Conservation (phyloP, 768 basidiomycete species). For the Pholiota molesta region DNA sequence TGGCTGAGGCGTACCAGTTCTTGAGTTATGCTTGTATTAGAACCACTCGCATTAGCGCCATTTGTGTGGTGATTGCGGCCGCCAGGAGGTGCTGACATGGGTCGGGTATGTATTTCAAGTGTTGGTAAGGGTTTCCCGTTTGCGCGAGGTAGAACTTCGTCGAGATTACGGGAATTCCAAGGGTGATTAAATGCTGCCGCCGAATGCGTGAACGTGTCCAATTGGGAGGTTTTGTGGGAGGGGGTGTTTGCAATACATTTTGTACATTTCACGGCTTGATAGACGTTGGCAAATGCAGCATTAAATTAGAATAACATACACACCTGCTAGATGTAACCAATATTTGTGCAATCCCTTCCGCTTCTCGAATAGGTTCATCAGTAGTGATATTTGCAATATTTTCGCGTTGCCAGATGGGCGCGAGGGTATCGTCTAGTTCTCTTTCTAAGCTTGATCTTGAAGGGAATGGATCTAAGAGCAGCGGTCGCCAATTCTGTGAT, state of each 20-base stretch:
- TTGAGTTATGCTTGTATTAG: slow-evolving; percentile 46
- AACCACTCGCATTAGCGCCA: slow-evolving; percentile 22
- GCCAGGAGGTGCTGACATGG: slow-evolving; percentile 79
- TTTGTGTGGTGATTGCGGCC: slow-evolving; percentile 45
- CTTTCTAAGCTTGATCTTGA: slow-evolving; percentile 55
- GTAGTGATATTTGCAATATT: slow-evolving; percentile 57
- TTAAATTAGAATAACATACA: slow-evolving; percentile 19
- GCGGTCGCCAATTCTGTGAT: slow-evolving; percentile 57
- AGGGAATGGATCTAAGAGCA: slow-evolving; percentile 69
- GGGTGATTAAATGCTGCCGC: slow-evolving; percentile 85
- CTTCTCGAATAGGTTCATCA: slow-evolving; percentile 76
- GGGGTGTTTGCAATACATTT: slow-evolving; percentile 69
- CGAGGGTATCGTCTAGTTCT: slow-evolving; percentile 68
- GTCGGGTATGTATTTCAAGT: slow-evolving; percentile 81
- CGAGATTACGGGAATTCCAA: slow-evolving; percentile 96
- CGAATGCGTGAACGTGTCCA: slow-evolving; percentile 94
- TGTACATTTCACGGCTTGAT: slow-evolving; percentile 77
- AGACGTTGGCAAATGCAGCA: slow-evolving; percentile 9
- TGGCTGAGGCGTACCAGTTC: slow-evolving; percentile 54
- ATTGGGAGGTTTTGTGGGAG: slow-evolving; percentile 82
- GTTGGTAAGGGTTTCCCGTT: slow-evolving; percentile 72
- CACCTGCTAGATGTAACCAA: slow-evolving; percentile 79
- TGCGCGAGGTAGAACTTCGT: slow-evolving; percentile 80
- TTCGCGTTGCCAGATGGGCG: slow-evolving; percentile 62
- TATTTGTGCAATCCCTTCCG: slow-evolving; percentile 80